phyloP scores from a whole-genome alignment of 352 stramenopile genomes.

The Pythium periplocum region DNA sequence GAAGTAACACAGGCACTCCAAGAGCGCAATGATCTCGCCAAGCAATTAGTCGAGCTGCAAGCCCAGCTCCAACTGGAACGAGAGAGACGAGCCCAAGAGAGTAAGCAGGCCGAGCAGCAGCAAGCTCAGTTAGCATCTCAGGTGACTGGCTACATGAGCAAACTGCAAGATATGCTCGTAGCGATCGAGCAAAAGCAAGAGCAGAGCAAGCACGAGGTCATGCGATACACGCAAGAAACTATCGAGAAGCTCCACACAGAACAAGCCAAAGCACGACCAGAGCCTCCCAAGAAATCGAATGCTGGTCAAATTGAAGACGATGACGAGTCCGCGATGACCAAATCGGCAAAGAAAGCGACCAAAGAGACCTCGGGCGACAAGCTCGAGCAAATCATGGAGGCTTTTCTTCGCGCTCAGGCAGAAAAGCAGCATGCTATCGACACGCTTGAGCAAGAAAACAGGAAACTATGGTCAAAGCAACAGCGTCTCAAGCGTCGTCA shows the following conservation, averaged over 20 bases:
- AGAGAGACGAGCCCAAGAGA: constrained; percentile 34
- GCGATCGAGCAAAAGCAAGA: constrained; percentile 71
- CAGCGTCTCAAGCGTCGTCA: constrained; percentile 27
- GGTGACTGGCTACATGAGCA: constrained; percentile 53
- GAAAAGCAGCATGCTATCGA: constrained; percentile 66
- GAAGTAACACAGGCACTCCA: constrained; percentile 43
- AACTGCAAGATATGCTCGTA: constrained; percentile 44
- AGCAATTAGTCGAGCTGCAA: constrained; percentile 53
- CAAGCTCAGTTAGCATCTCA: constrained; percentile 45
- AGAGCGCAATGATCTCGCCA: constrained; percentile 52
- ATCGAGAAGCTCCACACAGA: constrained; percentile 39
- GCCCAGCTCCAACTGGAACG: constrained; percentile 49
- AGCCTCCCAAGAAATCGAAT: constrained; percentile 21
- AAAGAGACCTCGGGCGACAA: constrained; percentile 21
- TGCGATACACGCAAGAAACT: constrained; percentile 53
- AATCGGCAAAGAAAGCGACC: neutral
- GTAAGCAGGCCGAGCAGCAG: constrained; percentile 36
- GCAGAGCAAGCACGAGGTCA: constrained; percentile 52
- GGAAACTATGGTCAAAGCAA: constrained; percentile 44
- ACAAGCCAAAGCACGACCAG: constrained; percentile 17
- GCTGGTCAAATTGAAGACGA: constrained; percentile 50
- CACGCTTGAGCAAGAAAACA: constrained; percentile 50
- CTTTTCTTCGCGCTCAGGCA: constrained; percentile 46
- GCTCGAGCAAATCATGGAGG: constrained; percentile 57
- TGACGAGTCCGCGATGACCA: constrained; percentile 1